Conservation (phyloP, 2,329 filamentous ascomycete genomes). For the Periconia digitata region DNA sequence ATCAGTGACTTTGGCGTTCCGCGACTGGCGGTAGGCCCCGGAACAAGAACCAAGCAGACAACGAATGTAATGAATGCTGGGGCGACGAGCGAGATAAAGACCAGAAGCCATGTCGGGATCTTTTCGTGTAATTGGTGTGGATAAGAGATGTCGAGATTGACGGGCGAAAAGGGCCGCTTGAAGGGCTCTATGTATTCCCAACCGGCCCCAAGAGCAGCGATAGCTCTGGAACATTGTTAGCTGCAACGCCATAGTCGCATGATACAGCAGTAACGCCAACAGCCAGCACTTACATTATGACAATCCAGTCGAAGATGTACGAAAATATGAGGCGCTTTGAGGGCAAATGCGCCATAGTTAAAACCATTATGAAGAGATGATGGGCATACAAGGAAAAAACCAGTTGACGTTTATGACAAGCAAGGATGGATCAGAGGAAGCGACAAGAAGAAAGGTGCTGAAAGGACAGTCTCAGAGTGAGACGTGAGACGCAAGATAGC, state of each 20-base stretch:
- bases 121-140: conserved; percentile 72
- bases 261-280: background rate
- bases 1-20: conserved; percentile 65
- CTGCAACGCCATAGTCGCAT: background rate
- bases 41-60: conserved; percentile 69
- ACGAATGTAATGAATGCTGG: conserved; percentile 70
- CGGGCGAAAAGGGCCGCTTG: conserved; percentile 69
- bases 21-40: conserved; percentile 66
- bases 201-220: conserved; percentile 60
- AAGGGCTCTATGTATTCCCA: conserved; percentile 65
- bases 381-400: conserved; percentile 2
- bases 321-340: conserved; percentile 61
- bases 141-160: conserved; percentile 77
- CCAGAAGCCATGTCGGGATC: conserved; percentile 66
- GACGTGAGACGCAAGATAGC: conserved; percentile 3
- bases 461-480: conserved; percentile 4
- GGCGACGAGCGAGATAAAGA: conserved; percentile 63
- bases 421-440: too few species aligned
- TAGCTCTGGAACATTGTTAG: conserved; percentile 45
- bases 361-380: conserved; percentile 23
- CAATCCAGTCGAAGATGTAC: conserved; percentile 74
- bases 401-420: too few species aligned
- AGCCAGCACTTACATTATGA: conserved; percentile 60
- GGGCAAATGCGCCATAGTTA: conserved; percentile 32
- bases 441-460: background rate